phyloP scores from a whole-genome alignment of 1,284 basidiomycete genomes.

The Hortiboletus rubellus region DNA sequence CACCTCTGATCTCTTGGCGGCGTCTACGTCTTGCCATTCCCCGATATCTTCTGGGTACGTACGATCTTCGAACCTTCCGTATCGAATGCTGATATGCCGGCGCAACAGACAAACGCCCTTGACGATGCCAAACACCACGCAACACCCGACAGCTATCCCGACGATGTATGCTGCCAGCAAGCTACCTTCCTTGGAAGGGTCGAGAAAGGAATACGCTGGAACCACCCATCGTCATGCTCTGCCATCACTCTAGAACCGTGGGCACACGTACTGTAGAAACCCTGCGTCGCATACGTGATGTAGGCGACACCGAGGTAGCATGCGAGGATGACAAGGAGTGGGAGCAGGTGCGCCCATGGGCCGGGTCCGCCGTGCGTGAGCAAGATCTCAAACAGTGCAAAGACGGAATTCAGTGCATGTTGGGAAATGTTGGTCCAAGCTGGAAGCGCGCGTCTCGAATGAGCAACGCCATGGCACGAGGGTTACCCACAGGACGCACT shows the following conservation, averaged over 20 bases:
- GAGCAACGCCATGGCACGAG: neutral
- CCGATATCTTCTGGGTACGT: neutral
- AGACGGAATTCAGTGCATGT: slow-evolving; percentile 60
- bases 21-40: slow-evolving; percentile 23
- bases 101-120: slow-evolving; percentile 39
- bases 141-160: slow-evolving; percentile 50
- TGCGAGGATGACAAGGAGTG: slow-evolving; percentile 50
- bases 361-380: slow-evolving; percentile 52
- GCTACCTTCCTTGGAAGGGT: slow-evolving; percentile 38
- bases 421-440: slow-evolving; percentile 62
- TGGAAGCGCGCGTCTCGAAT: slow-evolving; percentile 16
- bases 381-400: slow-evolving; percentile 59
- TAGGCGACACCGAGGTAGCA: slow-evolving; percentile 68
- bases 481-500: slow-evolving; percentile 32
- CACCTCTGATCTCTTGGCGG: slow-evolving; percentile 17
- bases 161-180: slow-evolving; percentile 52
- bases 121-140: slow-evolving; percentile 47
- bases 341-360: slow-evolving; percentile 54
- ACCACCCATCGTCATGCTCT: neutral
- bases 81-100: slow-evolving; percentile 18
- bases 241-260: neutral
- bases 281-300: slow-evolving; percentile 56
- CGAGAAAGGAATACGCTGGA: slow-evolving; percentile 49
- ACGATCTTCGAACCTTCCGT: slow-evolving; percentile 8
- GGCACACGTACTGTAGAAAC: slow-evolving; percentile 57